These are phyloP conservation scores for Arxiozyma heterogenica DNA, from an alignment of 1,139 yeast species.

Conservation along the genomic window DNA sequence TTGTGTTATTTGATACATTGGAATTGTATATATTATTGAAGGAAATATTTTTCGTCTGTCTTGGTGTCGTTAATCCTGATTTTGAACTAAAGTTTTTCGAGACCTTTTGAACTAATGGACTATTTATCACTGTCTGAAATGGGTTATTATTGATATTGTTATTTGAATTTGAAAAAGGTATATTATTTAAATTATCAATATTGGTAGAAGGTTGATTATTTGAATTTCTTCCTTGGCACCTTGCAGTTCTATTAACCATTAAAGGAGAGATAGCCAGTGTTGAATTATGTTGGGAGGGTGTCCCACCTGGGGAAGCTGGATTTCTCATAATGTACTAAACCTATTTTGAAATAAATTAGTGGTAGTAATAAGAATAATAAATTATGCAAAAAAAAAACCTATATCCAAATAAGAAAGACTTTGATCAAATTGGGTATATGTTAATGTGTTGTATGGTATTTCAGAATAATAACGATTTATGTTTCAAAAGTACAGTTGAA, in stretches of 20 bases:
- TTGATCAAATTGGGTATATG: too few species aligned
- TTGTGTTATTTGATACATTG: conserved; percentile 16
- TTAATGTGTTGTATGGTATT: too few species aligned
- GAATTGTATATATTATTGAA: neutral
- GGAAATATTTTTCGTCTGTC: conserved; percentile 12
- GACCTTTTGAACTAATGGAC: conserved; percentile 26
- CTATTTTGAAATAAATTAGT: too few species aligned
- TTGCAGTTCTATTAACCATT: conserved; percentile 31
- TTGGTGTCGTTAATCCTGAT: conserved; percentile 23
- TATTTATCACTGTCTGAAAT: conserved; percentile 20
- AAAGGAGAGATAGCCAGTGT: conserved; percentile 56
- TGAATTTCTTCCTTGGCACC: conserved; percentile 11
- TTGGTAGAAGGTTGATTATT: conserved; percentile 1
- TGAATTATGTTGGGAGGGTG: conserved; percentile 46
- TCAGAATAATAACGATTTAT: too few species aligned
- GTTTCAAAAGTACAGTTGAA: too few species aligned
- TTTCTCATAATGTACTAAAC: conserved; percentile 8
- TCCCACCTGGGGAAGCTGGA: conserved; percentile 17
- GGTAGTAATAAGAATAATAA: too few species aligned
- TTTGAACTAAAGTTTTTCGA: conserved; percentile 11
- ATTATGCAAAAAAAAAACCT: too few species aligned
- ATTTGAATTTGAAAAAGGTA: neutral
- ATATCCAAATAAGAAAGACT: too few species aligned
- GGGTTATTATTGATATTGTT: conserved; percentile 6
- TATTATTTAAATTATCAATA: neutral